Conservation (phyloP, 176 grass and related monocot species). For the Aegilops longissima region DNA sequence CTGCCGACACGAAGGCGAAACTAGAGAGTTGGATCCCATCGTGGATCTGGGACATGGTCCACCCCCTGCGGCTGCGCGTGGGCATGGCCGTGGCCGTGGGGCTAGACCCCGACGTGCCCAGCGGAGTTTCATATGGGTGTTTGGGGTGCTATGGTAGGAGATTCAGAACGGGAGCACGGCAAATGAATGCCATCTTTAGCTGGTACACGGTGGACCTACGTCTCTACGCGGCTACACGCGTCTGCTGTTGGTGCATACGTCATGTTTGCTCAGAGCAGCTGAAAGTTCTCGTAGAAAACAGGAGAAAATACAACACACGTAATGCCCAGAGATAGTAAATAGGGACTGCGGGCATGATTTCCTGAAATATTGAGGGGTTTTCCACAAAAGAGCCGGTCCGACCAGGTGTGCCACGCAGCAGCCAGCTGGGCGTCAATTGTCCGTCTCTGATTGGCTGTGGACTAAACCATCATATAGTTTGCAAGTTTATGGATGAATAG, state of each 20-base stretch:
- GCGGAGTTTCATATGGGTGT: background rate
- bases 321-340: background rate
- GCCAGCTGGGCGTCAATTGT: no score
- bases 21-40: background rate
- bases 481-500: no score
- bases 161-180: background rate
- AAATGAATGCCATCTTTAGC: background rate
- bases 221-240: background rate
- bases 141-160: background rate
- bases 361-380: no score
- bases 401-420: no score
- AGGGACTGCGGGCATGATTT: no score
- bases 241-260: background rate
- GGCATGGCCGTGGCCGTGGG: background rate
- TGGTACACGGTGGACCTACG: background rate
- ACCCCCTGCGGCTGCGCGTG: background rate
- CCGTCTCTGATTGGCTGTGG: no score
- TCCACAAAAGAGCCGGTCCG: no score
- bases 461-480: no score
- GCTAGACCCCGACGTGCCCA: background rate
- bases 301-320: background rate
- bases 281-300: background rate
- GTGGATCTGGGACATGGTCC: conserved; percentile 7
- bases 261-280: background rate
- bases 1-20: background rate